Conservation (phyloP, 1,284 basidiomycete genomes). For the Pterulicium gracile region DNA sequence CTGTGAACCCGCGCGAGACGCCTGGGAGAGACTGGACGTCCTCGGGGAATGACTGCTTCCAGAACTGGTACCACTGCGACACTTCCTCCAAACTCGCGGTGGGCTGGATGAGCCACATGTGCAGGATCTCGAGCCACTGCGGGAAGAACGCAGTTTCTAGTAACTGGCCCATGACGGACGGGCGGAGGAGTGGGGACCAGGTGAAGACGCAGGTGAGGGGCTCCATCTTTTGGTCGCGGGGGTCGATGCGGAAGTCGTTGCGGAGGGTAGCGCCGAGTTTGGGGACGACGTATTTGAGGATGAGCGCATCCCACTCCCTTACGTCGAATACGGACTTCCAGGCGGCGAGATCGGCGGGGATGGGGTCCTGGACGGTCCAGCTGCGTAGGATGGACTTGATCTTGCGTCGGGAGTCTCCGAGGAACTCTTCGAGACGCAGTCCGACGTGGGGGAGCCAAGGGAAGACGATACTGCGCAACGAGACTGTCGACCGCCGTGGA, state of each 20-base stretch:
- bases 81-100: conserved; percentile 82
- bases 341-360: conserved; percentile 62
- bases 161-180: conserved; percentile 70
- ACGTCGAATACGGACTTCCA: conserved; percentile 81
- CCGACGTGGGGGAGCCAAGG: conserved; percentile 93
- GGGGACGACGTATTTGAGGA: conserved; percentile 86
- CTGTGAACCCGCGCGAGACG: conserved; percentile 71
- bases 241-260: conserved; percentile 81
- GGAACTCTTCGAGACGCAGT: conserved; percentile 63
- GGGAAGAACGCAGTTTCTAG: conserved; percentile 91
- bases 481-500: conserved; percentile 40
- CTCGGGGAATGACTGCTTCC: conserved; percentile 77
- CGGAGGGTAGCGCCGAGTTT: conserved; percentile 77
- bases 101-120: conserved; percentile 84
- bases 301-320: conserved; percentile 83
- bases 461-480: conserved; percentile 80
- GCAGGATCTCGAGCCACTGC: conserved; percentile 89
- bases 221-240: conserved; percentile 79
- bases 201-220: conserved; percentile 68
- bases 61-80: conserved; percentile 83
- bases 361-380: conserved; percentile 69
- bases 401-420: conserved; percentile 81
- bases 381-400: conserved; percentile 67
- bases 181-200: conserved; percentile 69
- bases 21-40: conserved; percentile 52